phyloP scores from a whole-genome alignment of 108 stramenopile species.

The Skeletonema grethae region DNA sequence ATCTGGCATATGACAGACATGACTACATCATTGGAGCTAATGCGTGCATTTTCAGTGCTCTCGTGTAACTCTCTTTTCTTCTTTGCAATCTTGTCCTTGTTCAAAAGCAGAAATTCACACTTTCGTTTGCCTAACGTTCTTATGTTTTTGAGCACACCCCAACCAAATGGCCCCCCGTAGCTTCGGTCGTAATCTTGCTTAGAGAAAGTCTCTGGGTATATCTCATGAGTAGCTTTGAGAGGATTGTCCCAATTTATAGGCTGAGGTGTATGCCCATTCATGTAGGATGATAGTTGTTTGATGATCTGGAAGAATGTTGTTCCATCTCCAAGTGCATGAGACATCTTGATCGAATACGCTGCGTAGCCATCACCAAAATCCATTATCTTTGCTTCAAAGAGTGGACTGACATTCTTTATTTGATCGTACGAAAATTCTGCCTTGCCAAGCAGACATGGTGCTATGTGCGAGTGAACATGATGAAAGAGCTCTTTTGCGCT shows the following conservation, averaged over 20 bases:
- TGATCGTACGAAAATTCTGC: conserved; percentile 42
- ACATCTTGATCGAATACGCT: conserved; percentile 47
- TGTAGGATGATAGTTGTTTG: conserved; percentile 48
- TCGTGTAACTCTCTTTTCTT: conserved; percentile 39
- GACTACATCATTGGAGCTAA: conserved; percentile 41
- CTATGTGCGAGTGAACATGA: conserved; percentile 31
- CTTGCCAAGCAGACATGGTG: conserved; percentile 33
- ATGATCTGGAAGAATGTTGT: conserved; percentile 50
- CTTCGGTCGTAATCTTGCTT: conserved; percentile 46
- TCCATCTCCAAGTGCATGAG: conserved; percentile 50
- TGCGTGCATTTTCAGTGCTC: neutral
- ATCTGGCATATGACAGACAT: conserved; percentile 51
- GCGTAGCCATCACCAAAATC: conserved; percentile 50
- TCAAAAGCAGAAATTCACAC: conserved; percentile 38
- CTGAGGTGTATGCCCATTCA: conserved; percentile 41
- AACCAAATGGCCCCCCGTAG: conserved; percentile 47
- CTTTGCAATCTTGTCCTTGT: conserved; percentile 42
- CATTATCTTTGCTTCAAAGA: conserved; percentile 52
- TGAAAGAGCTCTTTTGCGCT: conserved; percentile 29
- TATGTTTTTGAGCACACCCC: conserved; percentile 48
- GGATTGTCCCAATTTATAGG: conserved; percentile 51
- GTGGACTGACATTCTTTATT: conserved; percentile 32
- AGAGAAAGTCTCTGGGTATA: conserved; percentile 49
- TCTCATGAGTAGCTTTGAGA: conserved; percentile 45
- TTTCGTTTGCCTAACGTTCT: conserved; percentile 30